A percentile compares a stretch with the other conserved stretches of the same genome.
These are phyloP conservation scores for Fusarium subtropicale DNA, from an alignment of 2,329 filamentous ascomycete genomes.

Conservation along the genomic window DNA sequence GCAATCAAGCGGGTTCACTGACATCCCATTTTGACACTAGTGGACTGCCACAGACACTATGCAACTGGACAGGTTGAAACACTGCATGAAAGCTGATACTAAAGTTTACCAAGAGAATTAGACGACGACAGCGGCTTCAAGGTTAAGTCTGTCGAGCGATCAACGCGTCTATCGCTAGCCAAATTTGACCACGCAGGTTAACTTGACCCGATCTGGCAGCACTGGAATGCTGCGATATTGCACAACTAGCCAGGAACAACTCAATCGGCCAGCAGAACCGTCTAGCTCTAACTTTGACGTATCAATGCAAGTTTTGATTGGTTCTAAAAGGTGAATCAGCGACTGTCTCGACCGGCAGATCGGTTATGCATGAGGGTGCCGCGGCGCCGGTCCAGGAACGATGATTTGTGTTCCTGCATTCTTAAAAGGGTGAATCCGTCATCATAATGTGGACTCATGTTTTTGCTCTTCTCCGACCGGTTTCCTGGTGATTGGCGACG, in stretches of 20 bases:
- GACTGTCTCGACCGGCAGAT: not conserved
- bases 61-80: too few relatives aligned
- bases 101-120: too few relatives aligned
- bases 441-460: not conserved
- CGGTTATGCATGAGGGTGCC: not conserved
- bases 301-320: accelerated
- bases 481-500: not conserved
- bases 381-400: not conserved
- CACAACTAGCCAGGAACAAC: not conserved
- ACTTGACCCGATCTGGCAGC: accelerated
- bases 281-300: not conserved
- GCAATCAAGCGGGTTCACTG: too few relatives aligned
- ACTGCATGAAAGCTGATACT: too few relatives aligned
- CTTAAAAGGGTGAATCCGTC: not conserved
- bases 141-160: not conserved
- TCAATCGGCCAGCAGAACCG: accelerated
- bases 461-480: accelerated
- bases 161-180: accelerated
- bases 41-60: too few relatives aligned
- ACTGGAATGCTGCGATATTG: not conserved
- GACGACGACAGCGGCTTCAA: not conserved
- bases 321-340: accelerated
- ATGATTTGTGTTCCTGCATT: not conserved
- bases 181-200: not conserved
- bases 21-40: too few relatives aligned